Evolutionary conservation across 345 rosid genomes (phyloP).

Genomic region (Sonneratia caseolaris): DNA sequence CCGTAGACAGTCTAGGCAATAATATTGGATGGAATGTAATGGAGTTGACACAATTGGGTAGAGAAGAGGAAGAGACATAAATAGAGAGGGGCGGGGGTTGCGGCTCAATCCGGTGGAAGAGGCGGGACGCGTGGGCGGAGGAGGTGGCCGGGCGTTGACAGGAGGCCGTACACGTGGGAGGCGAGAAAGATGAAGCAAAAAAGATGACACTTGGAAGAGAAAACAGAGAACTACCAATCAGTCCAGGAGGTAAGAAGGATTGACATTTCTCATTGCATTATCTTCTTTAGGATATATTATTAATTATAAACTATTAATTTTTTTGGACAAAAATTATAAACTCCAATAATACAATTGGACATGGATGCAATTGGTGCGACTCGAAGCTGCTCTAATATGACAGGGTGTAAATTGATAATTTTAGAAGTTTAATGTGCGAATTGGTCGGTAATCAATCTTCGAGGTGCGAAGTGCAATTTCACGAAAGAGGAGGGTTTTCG

Average conservation of each 20-base stretch:
- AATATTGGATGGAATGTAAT: neutral
- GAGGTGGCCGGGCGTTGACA: conserved; percentile 10
- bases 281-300: too few relatives aligned
- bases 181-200: too few relatives aligned
- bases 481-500: neutral
- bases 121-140: conserved; percentile 31
- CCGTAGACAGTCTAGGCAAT: neutral
- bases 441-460: neutral
- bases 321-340: too few relatives aligned
- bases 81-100: conserved; percentile 7
- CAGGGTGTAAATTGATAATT: neutral
- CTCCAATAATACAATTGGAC: too few relatives aligned
- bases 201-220: too few relatives aligned
- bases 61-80: conserved; percentile 7
- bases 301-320: too few relatives aligned
- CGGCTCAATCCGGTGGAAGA: conserved; percentile 1
- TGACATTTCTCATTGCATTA: too few relatives aligned
- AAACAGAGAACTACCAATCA: too few relatives aligned
- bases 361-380: too few relatives aligned
- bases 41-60: conserved; percentile 9
- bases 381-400: neutral
- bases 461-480: neutral
- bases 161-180: conserved; percentile 17
- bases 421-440: neutral
- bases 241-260: too few relatives aligned